Evolutionary conservation across 495 filamentous ascomycete genomes (phyloP), one percentile per base, ranked within the genome.

Genomic region (Hyphodiscus hymeniophilus): DNA sequence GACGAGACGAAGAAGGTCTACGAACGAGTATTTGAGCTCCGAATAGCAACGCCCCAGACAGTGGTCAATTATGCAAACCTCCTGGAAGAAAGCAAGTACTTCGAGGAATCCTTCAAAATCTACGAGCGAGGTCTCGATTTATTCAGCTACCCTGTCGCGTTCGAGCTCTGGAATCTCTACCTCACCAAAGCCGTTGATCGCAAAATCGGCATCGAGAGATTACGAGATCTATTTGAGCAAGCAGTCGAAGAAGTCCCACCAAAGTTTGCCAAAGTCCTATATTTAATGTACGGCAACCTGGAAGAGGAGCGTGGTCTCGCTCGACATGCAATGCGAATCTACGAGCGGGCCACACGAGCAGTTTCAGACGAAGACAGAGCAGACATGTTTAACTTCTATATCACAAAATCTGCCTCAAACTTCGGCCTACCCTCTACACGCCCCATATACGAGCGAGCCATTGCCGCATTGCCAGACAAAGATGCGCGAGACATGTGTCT

Each of bases 331-430:
- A 97, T 99, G 92, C 81, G 92, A 23, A 99, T 99, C 48, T 99
- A 99, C 65, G 92, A 99, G 66, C 85, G 92, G 42, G 92, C 94
- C 21, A 97, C 92, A 15, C 85, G 92, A 3, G 89, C 92, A 13
- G 94, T 99, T 7, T 86, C 89, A 15, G 92, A 99, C 62, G 91
- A 95, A 57, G 89, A 97, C 60, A 74, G 89, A 10, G 83, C 87
- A 55, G 94, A 95, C 63, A 95, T 99, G 89, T 99, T 96, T 71
- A 91, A 95, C 62, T 95, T 96, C 62, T 99, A 97, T 73, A 95
- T 99, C 63, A 96, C 94, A 39, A 97, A 99, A 61, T 95, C 90
- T 0, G 92, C 92, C 0, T 94, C 90, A 8, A 99, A 99, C 64
- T 99, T 99, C 54, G 92, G 92, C 6, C 74, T 99, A 18, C 85